Evolutionary conservation across 805 yeast species (phyloP), one percentile per base, ranked within the genome.

Genomic region (Debaryomyces maramus): DNA sequence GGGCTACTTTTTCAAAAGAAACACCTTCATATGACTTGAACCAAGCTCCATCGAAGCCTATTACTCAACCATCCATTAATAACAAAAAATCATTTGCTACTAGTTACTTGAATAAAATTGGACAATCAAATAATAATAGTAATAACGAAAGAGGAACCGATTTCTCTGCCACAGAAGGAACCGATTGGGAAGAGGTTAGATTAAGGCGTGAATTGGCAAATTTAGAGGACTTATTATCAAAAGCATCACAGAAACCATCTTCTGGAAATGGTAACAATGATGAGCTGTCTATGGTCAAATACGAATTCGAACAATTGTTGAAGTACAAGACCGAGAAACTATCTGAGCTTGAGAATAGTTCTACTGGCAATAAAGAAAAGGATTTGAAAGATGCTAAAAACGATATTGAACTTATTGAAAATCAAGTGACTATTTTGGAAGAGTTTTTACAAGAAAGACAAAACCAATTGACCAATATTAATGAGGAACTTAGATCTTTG

Each of bases 181-280:
- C 88, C 2, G 96, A 89, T 55, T 88, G 97, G 96, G 97, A 90
- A 60, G 88, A 85, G 53, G 95, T 85, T 11, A 76, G 93, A 50
- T 73, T 89, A 48, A 81, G 81, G 63, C 77, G 90, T 45, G 91
- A 89, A 57, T 70, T 91, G 45, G 73, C 81, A 9, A 87, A 86
- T 45, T 63, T 90, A 34, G 96, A 89, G 51, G 63, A 70, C n/a
- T 73, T 81, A 50, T 74, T 86, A 40, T 69, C 65, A 6, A 73
- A 77, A 42, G 83, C 86, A 2, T 63, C 58, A 33, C 41, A 50
- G 36, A 50, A 51, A 39, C 38, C 46, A 27, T 6, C 11, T 24
- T 45, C 47, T 27, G 15, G 49, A 23, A 43, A 45, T 34, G 29
- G 52, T 26, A 58, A 55, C 36, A 43, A 59, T 36, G 59, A 59